Evolutionary conservation across 2,329 filamentous ascomycete genomes (phyloP).

Genomic region (Monosporascus sp.): DNA sequence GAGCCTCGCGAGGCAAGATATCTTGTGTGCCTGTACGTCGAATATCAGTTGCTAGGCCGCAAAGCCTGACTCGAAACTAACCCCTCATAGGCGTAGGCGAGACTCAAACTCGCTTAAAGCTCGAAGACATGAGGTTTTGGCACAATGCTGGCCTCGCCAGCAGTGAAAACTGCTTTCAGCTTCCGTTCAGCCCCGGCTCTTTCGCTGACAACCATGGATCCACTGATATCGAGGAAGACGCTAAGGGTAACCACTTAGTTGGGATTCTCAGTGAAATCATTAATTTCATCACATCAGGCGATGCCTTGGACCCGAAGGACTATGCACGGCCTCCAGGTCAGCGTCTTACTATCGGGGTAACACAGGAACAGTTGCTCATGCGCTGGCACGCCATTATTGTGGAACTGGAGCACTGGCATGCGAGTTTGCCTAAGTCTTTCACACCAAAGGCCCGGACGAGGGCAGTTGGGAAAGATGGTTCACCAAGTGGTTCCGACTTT

Average conservation of each 20-base stretch:
- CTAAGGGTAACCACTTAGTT: constrained; percentile 59
- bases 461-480: too few species aligned
- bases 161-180: constrained; percentile 46
- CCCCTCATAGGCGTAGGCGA: constrained; percentile 49
- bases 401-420: constrained; percentile 55
- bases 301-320: constrained; percentile 37
- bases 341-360: constrained; percentile 37
- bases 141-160: constrained; percentile 57
- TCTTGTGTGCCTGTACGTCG: constrained; percentile 54
- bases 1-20: constrained; percentile 64
- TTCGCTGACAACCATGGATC: constrained; percentile 34
- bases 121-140: constrained; percentile 59
- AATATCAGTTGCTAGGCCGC: too few species aligned
- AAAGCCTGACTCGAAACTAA: too few species aligned
- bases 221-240: constrained; percentile 55
- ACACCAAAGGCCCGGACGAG: constrained; percentile 46
- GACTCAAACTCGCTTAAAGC: constrained; percentile 54
- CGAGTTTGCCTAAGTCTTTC: constrained; percentile 55
- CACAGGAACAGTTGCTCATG: constrained; percentile 43
- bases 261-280: constrained; percentile 64
- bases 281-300: constrained; percentile 57
- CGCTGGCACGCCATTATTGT: constrained; percentile 51
- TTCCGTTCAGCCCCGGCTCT: constrained; percentile 33
- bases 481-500: too few species aligned
- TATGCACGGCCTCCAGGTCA: constrained; percentile 27